Evolutionary conservation across 106 monocot genomes (phyloP), one percentile per base, ranked within the genome.

Genomic region (Dioscorea alata): DNA sequence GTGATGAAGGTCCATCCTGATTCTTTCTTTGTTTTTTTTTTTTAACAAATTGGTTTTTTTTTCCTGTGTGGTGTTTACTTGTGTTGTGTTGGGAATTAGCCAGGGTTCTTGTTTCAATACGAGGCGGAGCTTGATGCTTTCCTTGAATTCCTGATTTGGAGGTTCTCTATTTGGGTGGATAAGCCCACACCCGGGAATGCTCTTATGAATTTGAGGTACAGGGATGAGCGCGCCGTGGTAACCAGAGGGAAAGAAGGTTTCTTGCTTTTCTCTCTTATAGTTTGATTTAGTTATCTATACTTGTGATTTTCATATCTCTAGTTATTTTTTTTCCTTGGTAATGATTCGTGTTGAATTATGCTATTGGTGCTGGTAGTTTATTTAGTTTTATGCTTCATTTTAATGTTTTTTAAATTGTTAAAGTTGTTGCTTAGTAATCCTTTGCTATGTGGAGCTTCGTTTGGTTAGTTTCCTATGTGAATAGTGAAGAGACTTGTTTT

Each of bases 91-190:
- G 73, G 69, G 75, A 73, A 87, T 86, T 88, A 99, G 99, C 99
- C 99, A 85, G 99, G 99, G 67, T 75, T 99, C 73, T 80, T 99
- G 67, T 93, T 90, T 73, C 90, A 99, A 78, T 99, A 99, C 66
- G 93, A 93, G 77, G 80, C 90, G 22, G 99, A 99, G 69, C 87
- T 99, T 10, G 90, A 99, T 70, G 87, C 90, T n/a, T 99, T 99
- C 71, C 87, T 99, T 22, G 93, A 99, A 79, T 99, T 99, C 69
- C 90, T 99, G 58, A 93, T 99, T 6, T 99, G 99, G 99, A 99
- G 99, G 75, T 99, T 99, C 76, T 99, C 99, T 21, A 99, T 99
- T 52, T 99, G 99, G 93, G 99, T 90, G 12, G 99, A 99, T 60
- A 99, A 99, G 76, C 93, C 93, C 18, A 99, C 99, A 23, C 93